Percentiles rank a stretch among this genome's conserved stretches.
Evolutionary conservation across 176 grass and related monocot species (phyloP).

Genomic region (Poa pratensis): DNA sequence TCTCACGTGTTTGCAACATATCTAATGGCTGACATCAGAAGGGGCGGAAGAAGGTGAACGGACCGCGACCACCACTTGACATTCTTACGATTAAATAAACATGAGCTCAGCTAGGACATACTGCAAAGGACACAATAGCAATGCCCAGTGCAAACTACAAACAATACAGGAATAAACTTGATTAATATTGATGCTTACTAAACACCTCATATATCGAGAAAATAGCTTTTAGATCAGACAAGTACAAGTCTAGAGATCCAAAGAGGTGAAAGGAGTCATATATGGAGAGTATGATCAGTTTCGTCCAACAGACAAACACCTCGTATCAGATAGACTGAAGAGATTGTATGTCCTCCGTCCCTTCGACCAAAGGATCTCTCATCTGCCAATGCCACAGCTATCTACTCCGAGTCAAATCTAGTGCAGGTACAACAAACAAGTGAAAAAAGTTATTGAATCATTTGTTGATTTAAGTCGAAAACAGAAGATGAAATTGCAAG

Average conservation of each 20-base stretch:
- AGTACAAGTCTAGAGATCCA: conserved; percentile 14
- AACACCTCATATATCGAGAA: background rate
- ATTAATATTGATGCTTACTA: background rate
- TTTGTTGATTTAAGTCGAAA: too few relatives aligned
- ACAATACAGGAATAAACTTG: background rate
- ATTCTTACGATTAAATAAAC: background rate
- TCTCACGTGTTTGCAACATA: conserved; percentile 9
- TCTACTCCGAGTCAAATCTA: too few relatives aligned
- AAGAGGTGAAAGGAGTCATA: background rate
- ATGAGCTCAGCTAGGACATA: conserved; percentile 13
- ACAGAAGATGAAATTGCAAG: too few relatives aligned
- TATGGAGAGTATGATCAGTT: too few relatives aligned
- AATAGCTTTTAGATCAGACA: conserved; percentile 23
- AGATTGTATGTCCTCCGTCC: too few relatives aligned
- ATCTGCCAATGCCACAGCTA: too few relatives aligned
- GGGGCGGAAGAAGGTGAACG: background rate
- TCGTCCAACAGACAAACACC: too few relatives aligned
- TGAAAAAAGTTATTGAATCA: too few relatives aligned
- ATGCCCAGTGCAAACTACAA: conserved; percentile 10
- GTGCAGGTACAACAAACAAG: too few relatives aligned
- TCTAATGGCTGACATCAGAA: background rate
- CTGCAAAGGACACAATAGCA: conserved; percentile 1
- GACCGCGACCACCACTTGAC: background rate
- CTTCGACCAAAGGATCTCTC: too few relatives aligned
- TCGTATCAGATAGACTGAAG: too few relatives aligned